These are phyloP conservation scores for Stachybotrys echinatus DNA, from an alignment of 2,329 filamentous ascomycete genomes.

Conservation along the genomic window DNA sequence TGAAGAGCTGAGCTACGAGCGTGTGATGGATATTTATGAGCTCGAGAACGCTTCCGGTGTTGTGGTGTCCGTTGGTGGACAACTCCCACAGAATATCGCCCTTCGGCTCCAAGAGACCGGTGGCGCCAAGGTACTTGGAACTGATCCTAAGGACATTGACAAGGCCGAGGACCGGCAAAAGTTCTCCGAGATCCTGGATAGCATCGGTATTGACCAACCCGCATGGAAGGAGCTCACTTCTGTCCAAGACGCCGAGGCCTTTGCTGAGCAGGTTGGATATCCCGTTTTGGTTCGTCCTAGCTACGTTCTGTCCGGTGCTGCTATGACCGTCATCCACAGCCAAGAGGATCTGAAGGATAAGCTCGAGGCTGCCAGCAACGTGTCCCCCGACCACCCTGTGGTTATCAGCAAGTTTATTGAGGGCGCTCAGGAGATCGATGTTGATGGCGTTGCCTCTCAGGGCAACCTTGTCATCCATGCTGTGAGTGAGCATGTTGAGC, in stretches of 20 bases:
- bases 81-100: constrained; percentile 96
- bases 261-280: constrained; percentile 81
- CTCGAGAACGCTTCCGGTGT: constrained; percentile 80
- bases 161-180: constrained; percentile 97
- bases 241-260: constrained; percentile 78
- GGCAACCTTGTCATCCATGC: constrained; percentile 88
- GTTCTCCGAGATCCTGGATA: constrained; percentile 95
- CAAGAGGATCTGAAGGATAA: constrained; percentile 90
- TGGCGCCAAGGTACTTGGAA: constrained; percentile 85
- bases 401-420: constrained; percentile 99
- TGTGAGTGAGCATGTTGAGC: constrained; percentile 92
- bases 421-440: constrained; percentile 92
- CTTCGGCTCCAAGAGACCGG: constrained; percentile 88
- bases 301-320: constrained; percentile 94
- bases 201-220: constrained; percentile 93
- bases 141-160: constrained; percentile 90
- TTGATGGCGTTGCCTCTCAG: constrained; percentile 83
- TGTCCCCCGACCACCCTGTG: constrained; percentile 94
- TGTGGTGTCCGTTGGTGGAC: constrained; percentile 92
- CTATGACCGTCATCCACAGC: constrained; percentile 94
- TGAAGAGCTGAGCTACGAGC: constrained; percentile 92
- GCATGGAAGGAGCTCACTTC: constrained; percentile 97
- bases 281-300: constrained; percentile 91
- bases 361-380: constrained; percentile 80
- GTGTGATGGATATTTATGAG: constrained; percentile 98